Base-by-base conservation (phyloP, 1,284 basidiomycete genomes). In the Wallemia ichthyophaga region DNA sequence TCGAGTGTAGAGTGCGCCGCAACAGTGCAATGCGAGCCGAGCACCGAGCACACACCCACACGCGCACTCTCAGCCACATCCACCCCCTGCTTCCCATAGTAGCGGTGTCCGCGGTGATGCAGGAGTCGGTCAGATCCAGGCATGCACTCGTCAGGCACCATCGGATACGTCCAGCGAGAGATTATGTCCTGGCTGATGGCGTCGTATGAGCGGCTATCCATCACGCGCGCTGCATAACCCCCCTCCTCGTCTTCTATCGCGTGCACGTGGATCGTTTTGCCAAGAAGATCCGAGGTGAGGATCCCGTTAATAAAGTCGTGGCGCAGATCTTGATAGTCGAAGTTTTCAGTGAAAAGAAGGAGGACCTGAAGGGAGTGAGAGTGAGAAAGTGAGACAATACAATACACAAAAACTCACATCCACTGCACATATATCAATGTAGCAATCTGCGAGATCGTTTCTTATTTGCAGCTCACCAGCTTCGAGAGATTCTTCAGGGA, bases 291-390 rank as follows among this genome's bases (percentile, higher is more conserved):
- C 15, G 86, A 92, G 0, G 87, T 94, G 61, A 99, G 75, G 55
- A 99, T 80, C n/a, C 92, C 92, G 65, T 88, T 85, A 25, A 98
- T 84, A 67, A 98, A 95, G 70, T 98, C 88, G 63, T 80, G 75
- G 60, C 89, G 78, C 62, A 96, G 76, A 69, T 89, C 84, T 57
- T 83, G 81, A 68, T 94, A 98, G 71, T 98, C 94, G 68, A 99
- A 99, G 71, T 98, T 98, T 70, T 98, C 94, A 65, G 94, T 91
- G 72, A 96, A 98, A 2, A 96, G 71, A 0, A 91, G 92, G 0
- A 89, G 89, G 23, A 96, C 83, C 85, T 87, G 64, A 59, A 37
- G 48, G 24, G 25, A 32, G 57, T 17, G 23, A 24, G n/a, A 13
- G 21, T 17, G 37, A 5, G 31, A 27, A 32, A 56, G 25, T 54